Evolutionary conservation across 2,329 filamentous ascomycete genomes (phyloP).

Genomic region (Ceratocystis huliohia): DNA sequence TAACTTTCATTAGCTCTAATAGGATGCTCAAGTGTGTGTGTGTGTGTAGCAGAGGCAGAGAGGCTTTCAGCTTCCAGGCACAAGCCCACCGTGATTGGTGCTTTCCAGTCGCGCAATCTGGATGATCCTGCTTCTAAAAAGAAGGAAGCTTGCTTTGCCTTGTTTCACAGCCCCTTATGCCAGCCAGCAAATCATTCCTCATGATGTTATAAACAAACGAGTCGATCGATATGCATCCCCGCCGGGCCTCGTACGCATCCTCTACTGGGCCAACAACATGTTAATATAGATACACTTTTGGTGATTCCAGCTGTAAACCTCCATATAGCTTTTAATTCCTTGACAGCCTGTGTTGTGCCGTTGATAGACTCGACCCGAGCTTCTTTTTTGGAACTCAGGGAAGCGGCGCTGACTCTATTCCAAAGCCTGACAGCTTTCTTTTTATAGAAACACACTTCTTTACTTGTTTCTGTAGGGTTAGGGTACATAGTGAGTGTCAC

Average conservation of each 20-base stretch:
- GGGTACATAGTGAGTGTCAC: not conserved
- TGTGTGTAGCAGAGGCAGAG: too few relatives aligned
- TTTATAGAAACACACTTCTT: not conserved
- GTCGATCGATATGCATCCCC: too few relatives aligned
- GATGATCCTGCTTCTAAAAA: not conserved
- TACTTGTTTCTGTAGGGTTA: not conserved
- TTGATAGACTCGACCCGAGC: not conserved
- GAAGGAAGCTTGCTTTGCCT: not conserved
- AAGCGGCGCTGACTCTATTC: not conserved
- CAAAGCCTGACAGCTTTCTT: not conserved
- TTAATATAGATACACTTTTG: not conserved
- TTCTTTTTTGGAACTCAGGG: not conserved
- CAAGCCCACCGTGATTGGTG: too few relatives aligned
- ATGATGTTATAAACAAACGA: not conserved
- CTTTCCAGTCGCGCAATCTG: not conserved
- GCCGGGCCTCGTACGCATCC: not conserved
- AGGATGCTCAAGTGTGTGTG: too few relatives aligned
- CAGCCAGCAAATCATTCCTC: not conserved
- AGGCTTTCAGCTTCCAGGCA: too few relatives aligned
- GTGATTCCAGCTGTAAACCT: not conserved
- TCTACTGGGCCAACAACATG: not conserved
- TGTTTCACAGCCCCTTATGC: not conserved
- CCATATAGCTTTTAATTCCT: not conserved
- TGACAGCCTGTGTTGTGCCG: not conserved
- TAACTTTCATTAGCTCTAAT: too few relatives aligned